Evolutionary conservation across 1,139 yeast species (phyloP).

Genomic region (Protomyces lactucae-debilis): DNA sequence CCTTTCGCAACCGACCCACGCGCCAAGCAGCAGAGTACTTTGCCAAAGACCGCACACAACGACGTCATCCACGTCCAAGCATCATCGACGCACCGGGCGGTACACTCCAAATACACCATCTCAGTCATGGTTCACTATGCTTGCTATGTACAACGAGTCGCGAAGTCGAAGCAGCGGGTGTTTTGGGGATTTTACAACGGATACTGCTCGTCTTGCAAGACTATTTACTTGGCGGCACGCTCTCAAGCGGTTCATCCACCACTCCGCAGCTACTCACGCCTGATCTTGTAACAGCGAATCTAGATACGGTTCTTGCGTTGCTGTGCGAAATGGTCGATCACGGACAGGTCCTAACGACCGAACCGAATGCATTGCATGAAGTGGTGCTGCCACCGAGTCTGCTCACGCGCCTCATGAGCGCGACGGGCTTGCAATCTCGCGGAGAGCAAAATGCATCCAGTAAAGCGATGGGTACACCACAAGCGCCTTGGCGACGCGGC

Average conservation of each 20-base stretch:
- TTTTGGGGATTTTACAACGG: conserved; percentile 14
- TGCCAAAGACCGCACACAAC: not conserved
- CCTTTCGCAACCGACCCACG: conserved; percentile 11
- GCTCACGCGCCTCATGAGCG: conserved; percentile 35
- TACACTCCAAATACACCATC: conserved; percentile 1
- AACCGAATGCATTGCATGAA: conserved; percentile 64
- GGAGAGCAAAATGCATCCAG: conserved; percentile 30
- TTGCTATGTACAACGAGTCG: conserved; percentile 4
- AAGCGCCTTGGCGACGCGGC: conserved; percentile 65
- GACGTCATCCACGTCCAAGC: not conserved
- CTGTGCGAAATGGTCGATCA: conserved; percentile 69
- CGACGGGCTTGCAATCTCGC: conserved; percentile 30
- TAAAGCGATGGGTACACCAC: conserved; percentile 36
- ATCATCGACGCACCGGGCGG: not conserved
- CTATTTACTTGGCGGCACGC: conserved; percentile 48
- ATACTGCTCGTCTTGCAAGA: conserved; percentile 46
- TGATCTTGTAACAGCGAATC: conserved; percentile 57
- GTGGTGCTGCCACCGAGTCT: conserved; percentile 54
- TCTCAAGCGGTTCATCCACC: not conserved
- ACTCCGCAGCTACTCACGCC: conserved; percentile 46
- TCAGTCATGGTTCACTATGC: not conserved
- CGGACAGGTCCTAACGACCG: conserved; percentile 69
- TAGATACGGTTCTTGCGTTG: conserved; percentile 58
- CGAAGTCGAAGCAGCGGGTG: conserved; percentile 14
- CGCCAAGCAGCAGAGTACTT: conserved; percentile 2